Percentiles rank a stretch among this genome's conserved stretches.
Conservation (phyloP, 371 early-diverging fungal genomes). For the Mycotypha africana region DNA sequence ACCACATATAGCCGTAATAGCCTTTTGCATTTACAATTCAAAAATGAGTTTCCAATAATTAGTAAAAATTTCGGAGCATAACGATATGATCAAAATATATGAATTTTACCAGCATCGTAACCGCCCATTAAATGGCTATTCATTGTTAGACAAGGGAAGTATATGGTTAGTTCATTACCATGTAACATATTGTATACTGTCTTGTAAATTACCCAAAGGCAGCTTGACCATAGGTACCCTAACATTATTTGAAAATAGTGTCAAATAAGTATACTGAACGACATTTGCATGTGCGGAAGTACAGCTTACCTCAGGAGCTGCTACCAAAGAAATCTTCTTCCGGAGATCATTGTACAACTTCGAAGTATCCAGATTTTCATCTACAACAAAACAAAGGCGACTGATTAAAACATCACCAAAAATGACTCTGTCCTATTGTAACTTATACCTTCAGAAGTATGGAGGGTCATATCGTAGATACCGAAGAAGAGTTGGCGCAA, state of each 20-base stretch:
- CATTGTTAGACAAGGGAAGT: background rate
- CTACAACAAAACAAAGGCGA: slow-evolving; percentile 13
- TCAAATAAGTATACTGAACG: background rate
- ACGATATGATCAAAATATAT: background rate
- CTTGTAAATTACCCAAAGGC: slow-evolving; percentile 35
- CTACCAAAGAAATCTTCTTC: slow-evolving; percentile 58
- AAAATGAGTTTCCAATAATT: background rate
- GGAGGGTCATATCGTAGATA: slow-evolving; percentile 70
- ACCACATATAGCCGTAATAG: slow-evolving; percentile 68
- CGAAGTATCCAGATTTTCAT: slow-evolving; percentile 49
- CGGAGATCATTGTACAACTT: slow-evolving; percentile 58
- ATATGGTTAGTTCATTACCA: background rate
- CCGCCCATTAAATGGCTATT: slow-evolving; percentile 83
- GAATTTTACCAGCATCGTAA: slow-evolving; percentile 62
- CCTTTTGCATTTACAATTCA: slow-evolving; percentile 7
- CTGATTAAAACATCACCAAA: background rate
- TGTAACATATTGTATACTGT: too few relatives aligned
- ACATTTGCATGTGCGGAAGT: too few relatives aligned
- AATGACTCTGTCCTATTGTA: background rate
- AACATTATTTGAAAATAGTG: background rate
- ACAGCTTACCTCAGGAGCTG: slow-evolving; percentile 33
- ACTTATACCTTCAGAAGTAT: slow-evolving; percentile 42
- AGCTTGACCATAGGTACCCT: slow-evolving; percentile 46
- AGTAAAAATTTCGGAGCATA: background rate
- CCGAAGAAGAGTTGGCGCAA: slow-evolving; percentile 79